Percentiles rank a stretch among this genome's conserved stretches.
phyloP scores from a whole-genome alignment of 495 filamentous ascomycete species.

The Jackrogersella minutella region DNA sequence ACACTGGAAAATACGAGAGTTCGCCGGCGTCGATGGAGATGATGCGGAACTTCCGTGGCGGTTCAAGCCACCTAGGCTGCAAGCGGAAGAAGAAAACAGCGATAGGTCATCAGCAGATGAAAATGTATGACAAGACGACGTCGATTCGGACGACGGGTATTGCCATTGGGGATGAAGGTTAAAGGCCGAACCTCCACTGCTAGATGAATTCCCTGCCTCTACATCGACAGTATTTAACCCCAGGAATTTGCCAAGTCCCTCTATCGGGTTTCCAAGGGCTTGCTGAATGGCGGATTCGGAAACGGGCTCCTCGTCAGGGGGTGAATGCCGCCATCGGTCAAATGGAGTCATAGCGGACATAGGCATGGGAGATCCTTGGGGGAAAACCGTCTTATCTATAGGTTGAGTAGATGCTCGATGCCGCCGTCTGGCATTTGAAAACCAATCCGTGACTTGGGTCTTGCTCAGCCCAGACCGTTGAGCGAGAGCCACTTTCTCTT shows the following conservation, averaged over 20 bases:
- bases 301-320: conserved; percentile 27
- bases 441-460: conserved; percentile 27
- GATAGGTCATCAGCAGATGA: conserved; percentile 9
- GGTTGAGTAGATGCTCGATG: conserved; percentile 7
- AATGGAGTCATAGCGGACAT: conserved; percentile 31
- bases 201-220: not conserved
- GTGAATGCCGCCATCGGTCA: conserved; percentile 34
- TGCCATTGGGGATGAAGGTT: not conserved
- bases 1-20: conserved; percentile 12
- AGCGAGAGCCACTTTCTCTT: conserved; percentile 18
- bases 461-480: conserved; percentile 27
- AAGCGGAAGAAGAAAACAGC: not conserved
- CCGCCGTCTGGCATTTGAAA: conserved; percentile 31
- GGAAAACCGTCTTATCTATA: conserved; percentile 9
- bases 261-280: conserved; percentile 2
- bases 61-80: not conserved
- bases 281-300: conserved; percentile 6
- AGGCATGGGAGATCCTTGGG: conserved; percentile 32
- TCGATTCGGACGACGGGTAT: conserved; percentile 14
- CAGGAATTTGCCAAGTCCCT: not conserved
- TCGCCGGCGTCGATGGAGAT: not conserved
- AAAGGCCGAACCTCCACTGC: conserved; percentile 1
- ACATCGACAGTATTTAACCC: not conserved
- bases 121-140: conserved; percentile 14
- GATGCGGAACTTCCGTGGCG: not conserved